Evolutionary conservation across 768 basidiomycete species (phyloP), one percentile per base, ranked within the genome.

Genomic region (Tremella fuciformis): DNA sequence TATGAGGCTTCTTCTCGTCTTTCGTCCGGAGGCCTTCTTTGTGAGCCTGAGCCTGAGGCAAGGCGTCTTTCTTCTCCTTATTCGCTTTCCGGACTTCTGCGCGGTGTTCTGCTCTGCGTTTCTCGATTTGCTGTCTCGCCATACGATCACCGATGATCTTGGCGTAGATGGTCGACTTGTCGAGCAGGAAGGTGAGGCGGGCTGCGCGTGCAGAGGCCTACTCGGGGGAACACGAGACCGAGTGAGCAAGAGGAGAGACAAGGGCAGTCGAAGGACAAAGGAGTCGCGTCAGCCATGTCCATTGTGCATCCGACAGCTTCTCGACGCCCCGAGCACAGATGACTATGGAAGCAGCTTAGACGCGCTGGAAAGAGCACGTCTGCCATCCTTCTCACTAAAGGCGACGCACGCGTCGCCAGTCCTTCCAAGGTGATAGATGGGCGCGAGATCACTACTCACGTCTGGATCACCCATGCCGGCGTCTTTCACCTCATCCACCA

Each of bases 91-190:
- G 40, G 1, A 40, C 39, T 22, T 68, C 75, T 3, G 67, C 65
- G 15, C 70, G 53, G 16, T 67, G 58, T 39, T 76, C 74, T 0
- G 71, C 71, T 49, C 70, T 71, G 3, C 44, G 63, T 62, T 71
- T 72, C 24, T 68, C 69, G 53, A 55, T 71, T 22, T 70, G 71
- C 59, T 72, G 79, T 62, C 57, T 57, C 60, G 89, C 87, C 88
- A 91, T 91, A 57, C 86, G 83, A 21, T 84, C 80, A 48, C 85
- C 83, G 13, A 92, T 80, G 41, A 88, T 81, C 53, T 79, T 81
- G 1, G 89, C 86, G 67, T 87, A 91, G n/a, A 86, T 80, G 0
- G 83, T 82, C 0, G 88, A 89, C 66, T 87, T 87, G 54, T 90
- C 82, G 19, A 92, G 81, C 22, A 92, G 82, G 51, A 81, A 84